Conservation (phyloP, 495 filamentous ascomycete species). For the Lentithecium fluviatile region DNA sequence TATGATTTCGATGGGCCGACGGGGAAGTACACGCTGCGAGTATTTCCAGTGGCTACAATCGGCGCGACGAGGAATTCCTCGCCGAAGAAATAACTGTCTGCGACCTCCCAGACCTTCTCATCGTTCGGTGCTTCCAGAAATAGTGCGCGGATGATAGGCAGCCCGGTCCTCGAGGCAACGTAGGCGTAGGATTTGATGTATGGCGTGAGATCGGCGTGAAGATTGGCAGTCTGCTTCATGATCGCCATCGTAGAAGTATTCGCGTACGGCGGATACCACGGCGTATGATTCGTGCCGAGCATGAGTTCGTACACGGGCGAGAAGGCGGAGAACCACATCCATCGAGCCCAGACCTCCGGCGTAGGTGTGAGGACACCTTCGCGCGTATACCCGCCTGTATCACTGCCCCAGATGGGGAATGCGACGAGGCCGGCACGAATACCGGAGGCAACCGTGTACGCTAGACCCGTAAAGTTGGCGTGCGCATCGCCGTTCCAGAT, state of each 20-base stretch:
- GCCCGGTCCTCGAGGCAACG: conserved; percentile 33
- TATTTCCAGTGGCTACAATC: conserved; percentile 34
- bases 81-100: conserved; percentile 41
- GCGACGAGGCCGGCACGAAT: conserved; percentile 40
- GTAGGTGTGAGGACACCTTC: conserved; percentile 29
- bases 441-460: conserved; percentile 36
- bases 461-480: conserved; percentile 37
- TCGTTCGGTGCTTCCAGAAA: conserved; percentile 40
- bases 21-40: conserved; percentile 39
- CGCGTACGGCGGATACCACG: conserved; percentile 39
- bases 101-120: conserved; percentile 23
- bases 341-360: conserved; percentile 42
- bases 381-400: conserved; percentile 41
- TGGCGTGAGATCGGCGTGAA: conserved; percentile 38
- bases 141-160: conserved; percentile 40
- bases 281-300: conserved; percentile 42
- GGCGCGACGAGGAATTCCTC: conserved; percentile 40
- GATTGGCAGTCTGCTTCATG: conserved; percentile 36
- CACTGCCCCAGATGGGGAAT: conserved; percentile 39
- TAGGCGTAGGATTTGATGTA: conserved; percentile 40
- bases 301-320: conserved; percentile 42
- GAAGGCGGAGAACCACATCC: conserved; percentile 43
- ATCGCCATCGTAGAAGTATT: conserved; percentile 31
- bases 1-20: conserved; percentile 15
- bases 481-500: conserved; percentile 43